Evolutionary conservation across 768 basidiomycete species (phyloP), one percentile per base, ranked within the genome.

Genomic region (Auricularia sp.): DNA sequence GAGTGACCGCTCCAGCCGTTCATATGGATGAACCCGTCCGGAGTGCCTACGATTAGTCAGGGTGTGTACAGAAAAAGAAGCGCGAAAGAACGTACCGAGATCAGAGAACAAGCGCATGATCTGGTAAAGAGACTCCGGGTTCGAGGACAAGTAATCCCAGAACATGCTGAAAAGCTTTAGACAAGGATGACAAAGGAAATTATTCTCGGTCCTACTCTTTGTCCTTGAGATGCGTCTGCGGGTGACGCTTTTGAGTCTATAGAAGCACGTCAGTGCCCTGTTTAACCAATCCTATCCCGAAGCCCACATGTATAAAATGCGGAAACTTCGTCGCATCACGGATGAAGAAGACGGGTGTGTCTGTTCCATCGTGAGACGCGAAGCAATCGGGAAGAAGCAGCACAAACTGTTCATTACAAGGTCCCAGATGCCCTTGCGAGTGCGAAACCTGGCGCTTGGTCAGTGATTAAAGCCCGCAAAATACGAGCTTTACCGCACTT

Each of bases 1-100:
- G 81, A 75, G 73, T 84, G 81, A 21, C 83, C 79, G 36, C 77
- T 77, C 72, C 77, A 83, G 1, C 78, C 83, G 70, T 83, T 74
- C 80, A 80, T 78, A 70, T 77, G 75, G 61, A 78, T 74, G 67
- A 59, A 59, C 6, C 56, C 56, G 29, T 59, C 56, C 8, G 56
- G 56, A 1, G 56, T 59, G 14, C 47, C 47, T 51, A 51, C 11
- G 8, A 12, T 51, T 8, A 6, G 47, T 68, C 77, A 2, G 68
- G 68, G 16, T 74, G 66, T 68, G 42, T 36, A 61, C 67, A 53
- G 69, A 68, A 68, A 44, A 65, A 70, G 72, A 73, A 69, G 77
- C 71, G 72, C 83, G 77, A 74, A 79, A 67, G 83, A 83, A 51
- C 63, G 84, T 83, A n/a, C 81, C 77, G 65, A 83, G 78, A 70